Evolutionary conservation across 352 stramenopile genomes (phyloP), one percentile per base, ranked within the genome.

Genomic region (Phytopythium delawarense): DNA sequence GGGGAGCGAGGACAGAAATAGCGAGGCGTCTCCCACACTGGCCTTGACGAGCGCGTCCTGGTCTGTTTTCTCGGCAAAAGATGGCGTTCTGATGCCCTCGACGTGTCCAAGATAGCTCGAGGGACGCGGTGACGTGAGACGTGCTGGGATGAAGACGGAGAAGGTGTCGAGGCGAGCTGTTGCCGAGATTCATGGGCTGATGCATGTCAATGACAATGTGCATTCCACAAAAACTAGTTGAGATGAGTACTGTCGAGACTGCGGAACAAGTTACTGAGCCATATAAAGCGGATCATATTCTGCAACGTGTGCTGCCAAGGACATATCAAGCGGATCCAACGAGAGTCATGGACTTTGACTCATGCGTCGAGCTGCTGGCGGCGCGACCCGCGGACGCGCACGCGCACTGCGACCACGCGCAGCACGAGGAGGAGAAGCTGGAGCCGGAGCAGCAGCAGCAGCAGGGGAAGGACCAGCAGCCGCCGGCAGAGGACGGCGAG

Each of bases 301-400:
- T 45, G 39, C 13, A 45, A 21, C 16, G 4, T 0, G 45, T 11
- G 23, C 13, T 12, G 21, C 7, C 23, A 34, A n/a, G 21, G 9
- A 2, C 21, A 52, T 20, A 0, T 11, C 46, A 21, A 53, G 16
- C 48, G 48, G 34, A 46, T 35, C 53, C 21, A 18, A 30, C 52
- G 7, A n/a, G 4, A 18, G 6, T 20, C 42, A 94, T 94, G 85
- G 78, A 94, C 57, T 86, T 94, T 46, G 49, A 87, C 20, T 51
- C 72, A 56, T 92, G 82, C 64, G 75, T 87, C 45, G 65, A 81
- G 64, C 71, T 94, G 61, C 73, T 94, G 54, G 71, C 81, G 21
- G 69, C 74, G 56, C 82, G 85, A 2, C 79, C 81, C 21, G 60
- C 64, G 63, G 79, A 89, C 57, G 70, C 76, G 28, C 80, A 89